Evolutionary conservation across 2,329 filamentous ascomycete genomes (phyloP).

Genomic region (Venturiaceae sp.): DNA sequence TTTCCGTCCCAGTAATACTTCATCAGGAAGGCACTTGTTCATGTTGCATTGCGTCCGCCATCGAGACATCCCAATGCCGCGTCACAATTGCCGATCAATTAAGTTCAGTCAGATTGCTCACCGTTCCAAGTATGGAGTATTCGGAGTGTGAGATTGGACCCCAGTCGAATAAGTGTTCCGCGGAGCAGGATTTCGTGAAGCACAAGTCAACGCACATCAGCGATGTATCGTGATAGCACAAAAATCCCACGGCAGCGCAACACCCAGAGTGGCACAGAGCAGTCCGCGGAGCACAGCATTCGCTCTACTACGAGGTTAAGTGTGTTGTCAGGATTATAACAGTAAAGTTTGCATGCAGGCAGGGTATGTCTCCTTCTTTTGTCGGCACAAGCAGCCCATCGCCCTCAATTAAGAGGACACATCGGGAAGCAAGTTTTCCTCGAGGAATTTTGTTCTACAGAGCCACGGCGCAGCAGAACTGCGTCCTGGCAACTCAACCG

Average conservation of each 20-base stretch:
- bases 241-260: background rate
- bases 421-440: conserved; percentile 64
- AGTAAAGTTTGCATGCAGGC: background rate
- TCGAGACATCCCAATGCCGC: too few relatives aligned
- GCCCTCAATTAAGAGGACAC: conserved; percentile 62
- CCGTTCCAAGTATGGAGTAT: too few relatives aligned
- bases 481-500: conserved; percentile 56
- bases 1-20: too few relatives aligned
- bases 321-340: background rate
- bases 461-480: conserved; percentile 47
- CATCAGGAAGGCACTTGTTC: too few relatives aligned
- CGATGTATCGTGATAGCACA: background rate
- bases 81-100: too few relatives aligned
- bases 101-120: too few relatives aligned
- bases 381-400: conserved; percentile 63
- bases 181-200: background rate
- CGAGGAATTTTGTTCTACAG: conserved; percentile 50
- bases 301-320: too few relatives aligned
- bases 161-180: background rate
- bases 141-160: background rate
- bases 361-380: conserved; percentile 49
- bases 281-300: background rate
- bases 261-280: background rate
- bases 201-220: background rate
- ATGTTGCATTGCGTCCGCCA: too few relatives aligned